Evolutionary conservation across 2,329 filamentous ascomycete genomes (phyloP), one percentile per base, ranked within the genome.

Genomic region (Cladophialophora carrionii): DNA sequence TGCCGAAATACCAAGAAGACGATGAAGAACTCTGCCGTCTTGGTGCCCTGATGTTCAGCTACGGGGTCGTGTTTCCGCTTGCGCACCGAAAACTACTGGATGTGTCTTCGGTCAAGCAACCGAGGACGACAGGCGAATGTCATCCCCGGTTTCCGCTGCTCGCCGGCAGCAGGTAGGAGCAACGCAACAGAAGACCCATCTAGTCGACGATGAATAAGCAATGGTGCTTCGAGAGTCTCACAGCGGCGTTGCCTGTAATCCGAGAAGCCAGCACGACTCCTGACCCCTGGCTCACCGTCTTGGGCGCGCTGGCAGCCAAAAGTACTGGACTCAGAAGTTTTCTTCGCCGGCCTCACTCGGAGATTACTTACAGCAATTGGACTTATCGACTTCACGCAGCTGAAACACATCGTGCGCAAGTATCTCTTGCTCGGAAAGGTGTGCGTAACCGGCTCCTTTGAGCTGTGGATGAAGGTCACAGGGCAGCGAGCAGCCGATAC

Each of bases 11-110:
- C 26, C 24, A 31, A n/a, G 24, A 31, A 7, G 52, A 20, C 4
- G 22, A 53, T n/a, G 51, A 60, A 34, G 52, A 65, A 31, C 43
- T 65, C 26, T 65, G 63, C 53, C 57, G 63, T 10, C 57, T 65
- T 8, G 57, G 48, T 12, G 46, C 43, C 12, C 32, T 65, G 43
- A 54, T 58, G 9, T 65, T 65, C 57, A 61, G 57, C 37, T 65
- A 57, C 37, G 63, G 63, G 10, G 63, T 61, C 10, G 37, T 65
- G 22, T 65, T 57, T 26, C 63, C 63, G 4, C 41, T 65, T 9
- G 57, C 63, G n/a, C 17, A 34, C 1, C 57, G 26, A 24, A 26
- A 31, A 26, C 57, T 57, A 5, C 22, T 65, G 52, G 24, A 52
- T 7, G 9, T 34, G n/a, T n/a, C n/a, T 7, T 46, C 61, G 20